Evolutionary conservation across 176 grass and related monocot genomes (phyloP), one percentile per base, ranked within the genome.

Genomic region (Carex pumila): DNA sequence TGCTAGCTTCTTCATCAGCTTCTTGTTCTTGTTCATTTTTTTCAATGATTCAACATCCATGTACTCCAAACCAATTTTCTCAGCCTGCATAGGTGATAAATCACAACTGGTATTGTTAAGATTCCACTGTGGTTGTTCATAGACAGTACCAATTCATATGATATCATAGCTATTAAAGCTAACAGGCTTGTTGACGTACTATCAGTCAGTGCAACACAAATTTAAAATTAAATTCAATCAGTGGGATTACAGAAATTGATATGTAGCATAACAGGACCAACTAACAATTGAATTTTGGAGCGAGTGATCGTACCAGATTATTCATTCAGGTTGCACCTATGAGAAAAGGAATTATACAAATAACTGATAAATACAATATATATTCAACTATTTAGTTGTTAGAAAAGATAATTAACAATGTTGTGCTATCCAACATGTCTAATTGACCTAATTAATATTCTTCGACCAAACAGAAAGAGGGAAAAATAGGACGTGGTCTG

Each of bases 11-110:
- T 97, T 97, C 3, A 97, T 91, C 1, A 94, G 87, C 82, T 97
- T 97, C 90, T 97, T 97, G 74, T 97, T 97, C 78, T 97, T 97
- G 87, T 97, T 97, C 94, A 94, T 94, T 36, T 97, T 94, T 69
- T 97, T 97, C 25, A 97, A 89, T 6, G 85, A 78, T 70, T 97
- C 94, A 61, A 97, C 94, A 86, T 97, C 94, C 94, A 97, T 97
- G 60, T 74, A 88, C 62, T 94, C 92, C 1, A 97, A 74, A 49
- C 90, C 87, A 1, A 94, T 78, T 70, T 90, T 94, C 87, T 92
- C 90, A 53, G 92, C 91, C 94, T 97, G 56, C 34, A 75, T 76
- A 18, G 37, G 10, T 12, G 15, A 69, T 17, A 36, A 84, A 41
- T 7, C 8, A 60, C 7, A 31, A 32, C 57, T 19, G 12, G 9